Evolutionary conservation across 306 rosid species (phyloP).

Genomic region (Medicago arabica): DNA sequence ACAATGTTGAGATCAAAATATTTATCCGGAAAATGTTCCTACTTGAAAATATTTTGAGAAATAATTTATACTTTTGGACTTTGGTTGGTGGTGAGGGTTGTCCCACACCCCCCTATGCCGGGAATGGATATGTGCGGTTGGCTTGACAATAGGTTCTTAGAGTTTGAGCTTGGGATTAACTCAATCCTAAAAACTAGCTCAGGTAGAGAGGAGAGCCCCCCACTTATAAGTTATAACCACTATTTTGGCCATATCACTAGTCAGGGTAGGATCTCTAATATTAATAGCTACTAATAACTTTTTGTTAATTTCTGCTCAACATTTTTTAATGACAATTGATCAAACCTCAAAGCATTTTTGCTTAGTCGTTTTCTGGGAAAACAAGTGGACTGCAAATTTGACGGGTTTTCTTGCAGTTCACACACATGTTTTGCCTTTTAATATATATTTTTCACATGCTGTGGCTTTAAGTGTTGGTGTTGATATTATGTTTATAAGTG

Average conservation of each 20-base stretch:
- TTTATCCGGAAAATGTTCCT: conserved; percentile 5
- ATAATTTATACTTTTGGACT: background rate
- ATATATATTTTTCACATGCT: background rate
- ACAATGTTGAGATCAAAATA: conserved; percentile 27
- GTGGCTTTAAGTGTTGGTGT: conserved; percentile 1
- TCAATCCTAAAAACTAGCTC: background rate
- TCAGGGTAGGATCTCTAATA: background rate
- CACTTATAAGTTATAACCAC: background rate
- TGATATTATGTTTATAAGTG: background rate
- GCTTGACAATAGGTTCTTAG: background rate
- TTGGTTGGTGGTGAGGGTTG: background rate
- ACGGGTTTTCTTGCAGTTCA: conserved; percentile 7
- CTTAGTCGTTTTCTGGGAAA: conserved; percentile 21
- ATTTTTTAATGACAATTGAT: background rate
- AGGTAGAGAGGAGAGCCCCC: background rate
- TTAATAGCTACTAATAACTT: background rate
- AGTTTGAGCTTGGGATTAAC: background rate
- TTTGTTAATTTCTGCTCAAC: conserved; percentile 8
- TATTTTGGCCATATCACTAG: conserved; percentile 2
- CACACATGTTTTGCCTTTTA: background rate
- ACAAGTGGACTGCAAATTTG: conserved; percentile 12
- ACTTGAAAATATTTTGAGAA: background rate
- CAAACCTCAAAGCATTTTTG: background rate
- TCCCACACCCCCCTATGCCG: background rate
- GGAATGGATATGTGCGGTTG: background rate